These are phyloP conservation scores for Hypoxylon sp. DNA, from an alignment of 2,329 filamentous ascomycete species.

Conservation along the genomic window DNA sequence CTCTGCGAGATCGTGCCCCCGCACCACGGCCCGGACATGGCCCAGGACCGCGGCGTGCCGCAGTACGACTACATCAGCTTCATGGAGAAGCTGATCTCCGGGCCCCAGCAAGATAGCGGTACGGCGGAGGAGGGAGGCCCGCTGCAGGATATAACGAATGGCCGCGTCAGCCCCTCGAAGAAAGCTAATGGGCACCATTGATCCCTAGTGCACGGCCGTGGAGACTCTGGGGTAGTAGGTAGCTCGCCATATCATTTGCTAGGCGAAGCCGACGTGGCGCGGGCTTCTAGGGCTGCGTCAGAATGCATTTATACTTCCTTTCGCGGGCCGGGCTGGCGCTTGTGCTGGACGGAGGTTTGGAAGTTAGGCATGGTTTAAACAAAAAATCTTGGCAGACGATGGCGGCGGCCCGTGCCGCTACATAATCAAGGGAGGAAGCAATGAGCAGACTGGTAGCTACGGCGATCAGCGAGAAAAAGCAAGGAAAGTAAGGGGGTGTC, in stretches of 20 bases:
- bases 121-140: conserved; percentile 43
- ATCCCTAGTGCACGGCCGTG: not conserved
- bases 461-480: not conserved
- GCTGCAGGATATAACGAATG: conserved; percentile 50
- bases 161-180: conserved; percentile 49
- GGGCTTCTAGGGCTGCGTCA: conserved; percentile 13
- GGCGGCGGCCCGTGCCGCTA: conserved; percentile 4
- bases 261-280: conserved; percentile 4
- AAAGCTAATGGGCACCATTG: conserved; percentile 39
- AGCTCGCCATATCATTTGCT: conserved; percentile 6
- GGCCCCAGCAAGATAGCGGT: conserved; percentile 14
- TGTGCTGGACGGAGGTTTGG: conserved; percentile 6
- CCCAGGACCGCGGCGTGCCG: conserved; percentile 83
- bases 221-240: not conserved
- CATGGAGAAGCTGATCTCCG: conserved; percentile 85
- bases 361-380: conserved; percentile 8
- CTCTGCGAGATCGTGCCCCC: conserved; percentile 86
- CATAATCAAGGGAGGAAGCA: conserved; percentile 9
- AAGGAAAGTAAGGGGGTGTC: not conserved
- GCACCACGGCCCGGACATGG: conserved; percentile 86
- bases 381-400: conserved; percentile 17
- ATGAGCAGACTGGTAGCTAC: conserved; percentile 5
- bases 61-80: conserved; percentile 98
- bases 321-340: conserved; percentile 4
- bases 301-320: conserved; percentile 27